Base-by-base conservation (phyloP, 208 protist genomes). In the Strigomonas culicis region DNA sequence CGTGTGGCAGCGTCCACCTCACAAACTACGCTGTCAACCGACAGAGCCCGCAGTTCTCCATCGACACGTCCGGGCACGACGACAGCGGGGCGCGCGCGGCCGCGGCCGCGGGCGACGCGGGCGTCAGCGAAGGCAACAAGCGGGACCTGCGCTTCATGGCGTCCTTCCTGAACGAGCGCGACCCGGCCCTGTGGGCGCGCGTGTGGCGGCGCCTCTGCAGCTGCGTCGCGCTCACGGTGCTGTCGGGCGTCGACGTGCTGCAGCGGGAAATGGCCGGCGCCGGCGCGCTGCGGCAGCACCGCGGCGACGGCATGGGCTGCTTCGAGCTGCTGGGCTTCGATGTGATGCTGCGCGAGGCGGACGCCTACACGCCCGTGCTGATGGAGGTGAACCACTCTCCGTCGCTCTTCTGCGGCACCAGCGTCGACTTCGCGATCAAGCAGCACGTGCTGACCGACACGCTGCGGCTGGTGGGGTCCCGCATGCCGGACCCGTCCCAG, bases 331-430 rank as follows among this genome's bases (percentile, higher is more conserved):
- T 97, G 13, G 91, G 91, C 28, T 94, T 97, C 64, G 91, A 97
- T 44, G 63, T 97, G 19, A 71, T 97, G 79, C 72, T 97, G 43
- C 73, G 70, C 1, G 78, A 66, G 22, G 59, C 31, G 0, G 41
- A 34, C 7, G 30, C 67, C 24, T 61, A 93, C 27, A 53, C 81
- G 21, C 88, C 88, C 4, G 80, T 90, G 21, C 61, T 97, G 51
- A 83, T 95, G 79, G 93, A 97, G 66, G 88, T 96, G 22, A 97
- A 97, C 70, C 92, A 96, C 75, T 94, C 86, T 3, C 92, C 92
- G 0, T 94, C 86, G 15, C 80, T 94, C 31, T 90, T 92, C 50
- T 94, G 86, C 62, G 92, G 95, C 43, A 81, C 88, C 0, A 43
- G 55, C 1, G 82, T 93, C 49, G 92, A 97, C 65, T 88, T 91